Base-by-base conservation (phyloP, 2,329 filamentous ascomycete genomes). In the Talaromyces sp. region DNA sequence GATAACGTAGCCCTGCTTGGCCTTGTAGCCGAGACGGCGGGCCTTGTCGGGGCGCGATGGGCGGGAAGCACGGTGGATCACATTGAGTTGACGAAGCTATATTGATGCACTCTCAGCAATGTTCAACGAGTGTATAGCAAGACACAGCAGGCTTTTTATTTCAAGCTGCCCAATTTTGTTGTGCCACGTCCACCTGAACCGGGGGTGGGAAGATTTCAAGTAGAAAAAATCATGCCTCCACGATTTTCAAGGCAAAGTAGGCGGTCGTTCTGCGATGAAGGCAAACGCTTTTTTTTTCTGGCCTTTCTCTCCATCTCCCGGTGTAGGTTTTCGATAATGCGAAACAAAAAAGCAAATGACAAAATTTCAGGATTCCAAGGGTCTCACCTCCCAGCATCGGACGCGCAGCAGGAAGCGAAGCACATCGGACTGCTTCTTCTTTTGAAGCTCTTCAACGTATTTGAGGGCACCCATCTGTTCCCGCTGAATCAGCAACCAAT, bases 361-460 rank as follows among this genome's bases (percentile, higher is more conserved):
- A 27, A 71, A 70, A 65, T 62, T 17, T 71, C 69, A 67, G 66
- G 65, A 64, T 66, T 61, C 62, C 61, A 67, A 65, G 68, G 68
- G 68, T 76, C 78, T 80, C 78, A 81, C 93, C 91, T 99, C 94
- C 94, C 94, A 99, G 92, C 94, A 99, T 85, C 94, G 92, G 79
- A 96, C 92, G 81, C 92, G 93, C 83, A 97, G 91, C 84, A 99
- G 89, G 88, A 99, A 99, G 85, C 92, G 92, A 85, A 97, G 91
- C 79, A 99, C 90, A 88, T 99, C 94, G 81, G 91, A 96, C 89
- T 99, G 94, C 92, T 99, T 99, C 91, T 96, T 97, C 92, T 99
- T 97, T 83, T 97, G 92, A 85, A 99, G 90, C 88, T 99, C 94
- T 88, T 99, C 95, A 84, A 99, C 91, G 86, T 96, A 99, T 86